phyloP scores from a whole-genome alignment of 805 yeast genomes.

The Candida insectalens region DNA sequence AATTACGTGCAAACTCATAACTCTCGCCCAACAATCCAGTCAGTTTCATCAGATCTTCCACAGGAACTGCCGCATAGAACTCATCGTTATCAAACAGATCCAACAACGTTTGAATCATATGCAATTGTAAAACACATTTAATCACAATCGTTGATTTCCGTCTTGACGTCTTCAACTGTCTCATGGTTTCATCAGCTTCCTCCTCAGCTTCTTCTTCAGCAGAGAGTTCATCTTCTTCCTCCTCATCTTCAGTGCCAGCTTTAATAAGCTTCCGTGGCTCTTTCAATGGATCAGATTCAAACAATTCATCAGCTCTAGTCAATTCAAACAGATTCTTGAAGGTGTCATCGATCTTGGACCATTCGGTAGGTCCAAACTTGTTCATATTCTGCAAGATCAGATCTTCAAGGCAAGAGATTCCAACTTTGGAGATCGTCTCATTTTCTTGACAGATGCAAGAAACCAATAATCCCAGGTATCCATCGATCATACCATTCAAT shows the following conservation, averaged over 20 bases:
- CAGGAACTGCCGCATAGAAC: conserved; percentile 65
- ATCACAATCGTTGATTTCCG: conserved; percentile 72
- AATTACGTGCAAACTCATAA: conserved; percentile 74
- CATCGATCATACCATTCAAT: conserved; percentile 65
- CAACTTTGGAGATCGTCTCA: conserved; percentile 93
- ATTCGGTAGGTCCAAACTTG: conserved; percentile 56
- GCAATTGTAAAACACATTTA: conserved; percentile 81
- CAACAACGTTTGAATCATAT: conserved; percentile 78
- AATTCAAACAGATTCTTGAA: conserved; percentile 63
- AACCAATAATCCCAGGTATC: conserved; percentile 65
- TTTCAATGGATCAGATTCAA: conserved; percentile 46
- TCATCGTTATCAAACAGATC: conserved; percentile 66
- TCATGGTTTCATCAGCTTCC: conserved; percentile 8
- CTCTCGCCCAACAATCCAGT: conserved; percentile 55
- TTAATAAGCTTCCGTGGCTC: conserved; percentile 7
- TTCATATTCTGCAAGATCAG: conserved; percentile 66
- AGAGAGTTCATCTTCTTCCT: conserved; percentile 6
- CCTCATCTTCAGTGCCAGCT: conserved; percentile 24
- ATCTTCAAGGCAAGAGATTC: conserved; percentile 78
- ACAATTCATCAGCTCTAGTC: conserved; percentile 82
- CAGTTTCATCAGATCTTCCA: conserved; percentile 47
- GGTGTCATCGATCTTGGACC: conserved; percentile 62
- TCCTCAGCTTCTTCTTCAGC: conserved; percentile 6
- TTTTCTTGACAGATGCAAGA: conserved; percentile 95
- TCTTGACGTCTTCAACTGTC: conserved; percentile 6